Base-by-base conservation (phyloP, 2,329 filamentous ascomycete species). In the Phialophora chinensis region DNA sequence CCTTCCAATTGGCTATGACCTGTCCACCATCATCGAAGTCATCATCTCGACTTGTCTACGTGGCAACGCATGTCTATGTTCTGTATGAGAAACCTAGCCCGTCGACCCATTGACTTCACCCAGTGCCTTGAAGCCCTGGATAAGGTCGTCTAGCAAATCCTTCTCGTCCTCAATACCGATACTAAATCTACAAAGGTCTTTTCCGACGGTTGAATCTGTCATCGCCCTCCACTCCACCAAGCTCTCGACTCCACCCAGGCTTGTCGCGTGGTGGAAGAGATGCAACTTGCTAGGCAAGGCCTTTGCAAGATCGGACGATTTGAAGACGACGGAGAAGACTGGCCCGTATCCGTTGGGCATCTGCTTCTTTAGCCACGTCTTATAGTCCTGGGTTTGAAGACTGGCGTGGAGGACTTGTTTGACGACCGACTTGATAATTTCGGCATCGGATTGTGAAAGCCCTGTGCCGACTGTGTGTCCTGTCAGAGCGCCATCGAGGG, bases 181-280 rank as follows among this genome's bases (percentile, higher is more conserved):
- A 77, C 93, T 97, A 33, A 99, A 81, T 60, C 95, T 82, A 78
- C 97, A 74, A 76, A 98, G 77, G 65, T 86, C 83, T 74, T 83
- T 86, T 75, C 96, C 91, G 47, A 96, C 88, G 0, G 77, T 83
- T 2, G 79, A 74, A 82, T 99, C 95, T 66, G 88, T 90, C 92
- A 99, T 95, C 56, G 90, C 87, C 66, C 95, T 85, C 95, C 95
- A 99, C 85, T 99, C 95, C 73, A 99, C 93, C 81, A 98, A 79
- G 75, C 92, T 95, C 85, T 98, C 95, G 10, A 98, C 92, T 4
- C 95, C 94, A 2, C 95, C 95, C 31, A 98, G 79, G 77, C 91
- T 96, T 2, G 95, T 99, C 5, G 95, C 95, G 79, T 99, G 95
- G 73, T 97, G 92, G 82, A 98, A 98, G 53, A 97, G 84, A 2